These are phyloP conservation scores for Penium margaritaceum DNA, from an alignment of 139 green algal genomes.

Conservation along the genomic window DNA sequence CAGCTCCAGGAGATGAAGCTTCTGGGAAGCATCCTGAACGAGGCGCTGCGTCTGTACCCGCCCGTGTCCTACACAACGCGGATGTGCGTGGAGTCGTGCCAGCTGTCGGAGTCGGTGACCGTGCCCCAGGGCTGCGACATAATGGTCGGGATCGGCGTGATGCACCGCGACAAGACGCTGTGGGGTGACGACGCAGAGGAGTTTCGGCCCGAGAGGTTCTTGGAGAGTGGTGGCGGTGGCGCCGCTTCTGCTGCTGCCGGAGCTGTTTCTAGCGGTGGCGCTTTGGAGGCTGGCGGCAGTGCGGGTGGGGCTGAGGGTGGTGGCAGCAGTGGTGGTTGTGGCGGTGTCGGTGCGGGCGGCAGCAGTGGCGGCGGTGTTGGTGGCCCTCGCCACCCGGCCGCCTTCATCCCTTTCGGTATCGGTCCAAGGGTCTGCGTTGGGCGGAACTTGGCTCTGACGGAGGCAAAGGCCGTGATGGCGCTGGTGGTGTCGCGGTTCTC, in stretches of 20 bases:
- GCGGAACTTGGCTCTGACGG: slow-evolving; percentile 92
- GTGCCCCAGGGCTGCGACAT: slow-evolving; percentile 86
- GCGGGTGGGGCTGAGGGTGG: too few relatives aligned
- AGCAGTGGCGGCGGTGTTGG: too few relatives aligned
- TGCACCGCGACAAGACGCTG: slow-evolving; percentile 75
- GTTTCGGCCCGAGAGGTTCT: slow-evolving; percentile 83
- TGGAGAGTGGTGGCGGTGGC: slow-evolving; percentile 61
- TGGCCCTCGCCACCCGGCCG: slow-evolving; percentile 19
- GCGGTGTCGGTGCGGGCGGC: too few relatives aligned
- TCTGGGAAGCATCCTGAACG: slow-evolving; percentile 54
- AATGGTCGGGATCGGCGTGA: slow-evolving; percentile 78
- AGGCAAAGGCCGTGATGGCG: slow-evolving; percentile 69
- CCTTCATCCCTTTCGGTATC: slow-evolving; percentile 89
- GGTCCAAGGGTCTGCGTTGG: slow-evolving; percentile 89
- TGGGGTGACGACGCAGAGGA: slow-evolving; percentile 64
- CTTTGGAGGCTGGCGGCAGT: too few relatives aligned
- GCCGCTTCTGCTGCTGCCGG: too few relatives aligned
- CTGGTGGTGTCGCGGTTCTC: slow-evolving; percentile 74
- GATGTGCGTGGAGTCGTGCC: slow-evolving; percentile 65
- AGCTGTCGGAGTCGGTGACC: slow-evolving; percentile 46
- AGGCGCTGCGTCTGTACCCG: slow-evolving; percentile 84
- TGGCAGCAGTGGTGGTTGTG: too few relatives aligned
- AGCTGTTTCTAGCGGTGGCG: too few relatives aligned
- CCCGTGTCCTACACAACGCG: slow-evolving; percentile 88
- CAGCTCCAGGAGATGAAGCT: slow-evolving; percentile 12